A percentile compares a stretch with the other conserved stretches of the same genome.
These are phyloP conservation scores for Ballota nigra DNA, from an alignment of 257 asterid genomes.

Conservation along the genomic window DNA sequence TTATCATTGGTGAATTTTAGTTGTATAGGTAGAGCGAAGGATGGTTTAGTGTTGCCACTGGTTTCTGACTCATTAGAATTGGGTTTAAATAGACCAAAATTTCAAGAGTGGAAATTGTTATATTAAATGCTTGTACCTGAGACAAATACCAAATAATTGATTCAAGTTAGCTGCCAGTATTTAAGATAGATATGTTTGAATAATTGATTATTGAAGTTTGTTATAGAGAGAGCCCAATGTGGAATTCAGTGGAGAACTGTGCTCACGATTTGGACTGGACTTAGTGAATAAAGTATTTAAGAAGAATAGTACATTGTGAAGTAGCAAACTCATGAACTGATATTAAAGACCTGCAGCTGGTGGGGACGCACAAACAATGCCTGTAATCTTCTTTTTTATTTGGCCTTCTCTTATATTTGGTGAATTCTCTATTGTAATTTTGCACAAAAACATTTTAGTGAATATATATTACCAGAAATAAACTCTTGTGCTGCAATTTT, in stretches of 20 bases:
- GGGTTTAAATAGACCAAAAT: background rate
- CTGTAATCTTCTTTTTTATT: background rate
- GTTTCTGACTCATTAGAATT: too few relatives aligned
- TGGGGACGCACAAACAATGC: background rate
- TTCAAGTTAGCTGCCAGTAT: background rate
- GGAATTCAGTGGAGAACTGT: background rate
- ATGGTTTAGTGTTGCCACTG: too few relatives aligned
- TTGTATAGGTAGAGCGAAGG: too few relatives aligned
- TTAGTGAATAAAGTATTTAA: background rate
- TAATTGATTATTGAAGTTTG: conserved; percentile 3
- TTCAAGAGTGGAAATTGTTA: background rate
- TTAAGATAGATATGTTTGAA: background rate
- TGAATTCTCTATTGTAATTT: background rate
- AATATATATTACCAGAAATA: background rate
- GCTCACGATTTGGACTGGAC: background rate
- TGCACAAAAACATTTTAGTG: background rate
- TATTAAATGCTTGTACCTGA: background rate
- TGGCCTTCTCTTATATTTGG: background rate
- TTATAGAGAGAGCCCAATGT: background rate
- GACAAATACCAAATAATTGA: background rate
- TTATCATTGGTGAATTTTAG: too few relatives aligned
- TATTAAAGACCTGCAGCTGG: background rate
- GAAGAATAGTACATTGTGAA: background rate
- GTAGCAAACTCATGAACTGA: background rate
- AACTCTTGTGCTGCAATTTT: background rate